Evolutionary conservation across 345 rosid genomes (phyloP).

Genomic region (Salix arbutifolia): DNA sequence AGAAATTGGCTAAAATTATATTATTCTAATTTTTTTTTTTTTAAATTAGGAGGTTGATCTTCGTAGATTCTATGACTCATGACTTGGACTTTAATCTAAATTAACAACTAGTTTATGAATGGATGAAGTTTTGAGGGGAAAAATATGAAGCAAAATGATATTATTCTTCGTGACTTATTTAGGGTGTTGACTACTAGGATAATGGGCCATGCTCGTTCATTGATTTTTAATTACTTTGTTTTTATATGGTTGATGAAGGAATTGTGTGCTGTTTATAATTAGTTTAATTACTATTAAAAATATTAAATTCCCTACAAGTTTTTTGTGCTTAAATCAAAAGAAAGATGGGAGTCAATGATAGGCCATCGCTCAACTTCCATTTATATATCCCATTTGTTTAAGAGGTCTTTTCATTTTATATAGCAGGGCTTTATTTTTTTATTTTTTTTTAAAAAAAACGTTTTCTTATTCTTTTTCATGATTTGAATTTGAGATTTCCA

Average conservation of each 20-base stretch:
- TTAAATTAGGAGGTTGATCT: too few species aligned
- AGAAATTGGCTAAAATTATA: too few species aligned
- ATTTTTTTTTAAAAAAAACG: neutral
- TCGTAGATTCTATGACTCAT: too few species aligned
- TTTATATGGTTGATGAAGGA: neutral
- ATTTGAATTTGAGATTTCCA: neutral
- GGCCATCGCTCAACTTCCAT: neutral
- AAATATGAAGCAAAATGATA: neutral
- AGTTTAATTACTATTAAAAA: neutral
- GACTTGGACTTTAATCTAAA: too few species aligned
- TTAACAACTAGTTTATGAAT: too few species aligned
- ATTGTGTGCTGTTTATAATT: neutral
- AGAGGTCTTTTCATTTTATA: neutral
- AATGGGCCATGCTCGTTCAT: neutral
- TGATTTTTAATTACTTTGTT: neutral
- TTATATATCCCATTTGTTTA: neutral
- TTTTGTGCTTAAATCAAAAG: neutral
- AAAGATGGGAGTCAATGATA: too few species aligned
- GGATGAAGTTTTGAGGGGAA: neutral
- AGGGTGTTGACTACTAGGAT: constrained; percentile 15
- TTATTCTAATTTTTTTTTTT: too few species aligned
- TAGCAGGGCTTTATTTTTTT: neutral
- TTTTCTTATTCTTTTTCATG: neutral
- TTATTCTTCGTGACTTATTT: neutral
- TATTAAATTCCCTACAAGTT: neutral